Evolutionary conservation across 1,284 basidiomycete genomes (phyloP).

Genomic region (Earliella scabrosa): DNA sequence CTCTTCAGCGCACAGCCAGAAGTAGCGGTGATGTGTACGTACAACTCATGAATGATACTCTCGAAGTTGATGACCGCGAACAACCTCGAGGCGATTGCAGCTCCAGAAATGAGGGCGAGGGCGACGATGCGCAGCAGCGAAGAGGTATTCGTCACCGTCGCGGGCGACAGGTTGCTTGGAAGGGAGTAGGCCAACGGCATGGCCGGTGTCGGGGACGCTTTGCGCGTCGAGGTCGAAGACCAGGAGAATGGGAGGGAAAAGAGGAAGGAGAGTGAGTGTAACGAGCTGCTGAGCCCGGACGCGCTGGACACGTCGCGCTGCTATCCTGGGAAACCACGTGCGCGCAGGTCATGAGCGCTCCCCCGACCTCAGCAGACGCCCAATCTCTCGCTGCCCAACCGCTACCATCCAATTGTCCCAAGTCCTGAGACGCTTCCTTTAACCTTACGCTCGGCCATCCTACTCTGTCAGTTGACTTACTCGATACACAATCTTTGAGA

Average conservation of each 20-base stretch:
- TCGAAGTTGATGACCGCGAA: constrained; percentile 99
- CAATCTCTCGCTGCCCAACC: too few species aligned
- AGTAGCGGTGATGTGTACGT: constrained; percentile 37
- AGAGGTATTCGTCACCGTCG: constrained; percentile 80
- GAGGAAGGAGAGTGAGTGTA: constrained; percentile 1
- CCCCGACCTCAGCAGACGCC: background rate
- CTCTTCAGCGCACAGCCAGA: constrained; percentile 13
- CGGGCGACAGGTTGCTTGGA: constrained; percentile 68
- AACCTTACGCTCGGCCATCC: background rate
- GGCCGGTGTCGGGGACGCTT: constrained; percentile 35
- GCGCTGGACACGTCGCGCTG: constrained; percentile 32
- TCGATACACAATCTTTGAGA: too few species aligned
- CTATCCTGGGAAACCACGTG: constrained; percentile 27
- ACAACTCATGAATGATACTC: constrained; percentile 99
- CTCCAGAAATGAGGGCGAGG: constrained; percentile 86
- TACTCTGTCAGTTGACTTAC: too few species aligned
- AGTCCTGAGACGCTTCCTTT: too few species aligned
- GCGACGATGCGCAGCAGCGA: constrained; percentile 88
- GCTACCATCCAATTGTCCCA: too few species aligned
- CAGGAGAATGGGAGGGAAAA: constrained; percentile 9
- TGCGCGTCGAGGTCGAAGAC: constrained; percentile 22
- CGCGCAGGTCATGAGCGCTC: constrained; percentile 10
- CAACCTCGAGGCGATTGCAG: constrained; percentile 93
- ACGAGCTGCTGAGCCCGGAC: constrained; percentile 5
- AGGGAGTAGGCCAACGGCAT: constrained; percentile 73